Evolutionary conservation across 768 basidiomycete genomes (phyloP).

Genomic region (Boletellus ananas): DNA sequence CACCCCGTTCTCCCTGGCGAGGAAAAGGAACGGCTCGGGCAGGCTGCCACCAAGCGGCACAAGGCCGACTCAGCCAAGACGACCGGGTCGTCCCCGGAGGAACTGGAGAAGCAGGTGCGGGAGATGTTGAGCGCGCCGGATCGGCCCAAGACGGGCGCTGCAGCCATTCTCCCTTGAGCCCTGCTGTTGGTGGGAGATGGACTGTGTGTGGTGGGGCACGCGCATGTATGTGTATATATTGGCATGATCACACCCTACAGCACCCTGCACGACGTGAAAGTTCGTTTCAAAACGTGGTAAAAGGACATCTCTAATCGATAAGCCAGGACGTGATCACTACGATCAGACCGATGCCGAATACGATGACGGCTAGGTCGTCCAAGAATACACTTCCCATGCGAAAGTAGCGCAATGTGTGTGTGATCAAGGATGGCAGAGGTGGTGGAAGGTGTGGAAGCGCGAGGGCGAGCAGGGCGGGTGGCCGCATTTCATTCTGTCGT

Average conservation of each 20-base stretch:
- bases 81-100: slow-evolving; percentile 9
- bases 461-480: slow-evolving; percentile 55
- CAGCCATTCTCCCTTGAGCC: slow-evolving; percentile 35
- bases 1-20: slow-evolving; percentile 48
- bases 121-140: slow-evolving; percentile 29
- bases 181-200: not conserved
- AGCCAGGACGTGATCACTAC: slow-evolving; percentile 52
- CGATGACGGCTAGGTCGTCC: slow-evolving; percentile 65
- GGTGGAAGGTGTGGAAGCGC: slow-evolving; percentile 65
- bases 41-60: slow-evolving; percentile 10
- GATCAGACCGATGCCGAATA: slow-evolving; percentile 71
- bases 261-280: not conserved
- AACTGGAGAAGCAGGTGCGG: slow-evolving; percentile 24
- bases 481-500: slow-evolving; percentile 52
- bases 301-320: slow-evolving; percentile 9
- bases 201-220: not conserved
- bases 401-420: slow-evolving; percentile 61
- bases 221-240: not conserved
- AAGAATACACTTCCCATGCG: slow-evolving; percentile 64
- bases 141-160: slow-evolving; percentile 36
- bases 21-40: slow-evolving; percentile 27
- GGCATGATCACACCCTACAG: slow-evolving; percentile 2
- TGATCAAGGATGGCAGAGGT: slow-evolving; percentile 58
- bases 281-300: not conserved
- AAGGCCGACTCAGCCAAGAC: slow-evolving; percentile 9